Base-by-base conservation (phyloP, 306 rosid genomes). In the Trifolium dubium region DNA sequence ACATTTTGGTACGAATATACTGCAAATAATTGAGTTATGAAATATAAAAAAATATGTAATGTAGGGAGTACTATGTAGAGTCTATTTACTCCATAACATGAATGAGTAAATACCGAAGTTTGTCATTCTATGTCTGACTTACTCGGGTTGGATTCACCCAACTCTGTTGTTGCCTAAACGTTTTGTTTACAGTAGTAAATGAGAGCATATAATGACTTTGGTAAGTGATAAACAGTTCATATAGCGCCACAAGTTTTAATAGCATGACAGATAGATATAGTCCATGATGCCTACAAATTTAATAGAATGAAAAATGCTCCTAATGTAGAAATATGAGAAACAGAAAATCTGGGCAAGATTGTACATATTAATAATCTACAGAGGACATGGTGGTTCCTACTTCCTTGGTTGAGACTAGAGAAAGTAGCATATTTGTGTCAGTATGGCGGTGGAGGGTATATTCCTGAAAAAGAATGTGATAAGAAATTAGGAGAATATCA, bases 371-470 rank as follows among this genome's bases (percentile, higher is more conserved):
- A 64, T 17, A 17, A 65, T 56, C 17, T 54, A 64, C 62, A 79
- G 18, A 50, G 28, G 4, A 2, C 32, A 73, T 3, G 43, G 14
- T 0, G 44, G 67, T 8, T 23, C 39, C 23, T 23, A 23, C 23
- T 23, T 23, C 23, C 37, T 58, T 58, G 80, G 5, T 53, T 7
- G 67, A 10, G 61, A 29, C 4, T 53, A 4, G 67, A 10, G 61
- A 29, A 67, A 47, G 69, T 59, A 49, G 49, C 12, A 64, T 69
- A 69, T 76, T 40, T 39, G 14, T 62, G 59, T 92, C 84, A 88
- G 60, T 90, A 88, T 10, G 84, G 95, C 5, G 82, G 92, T 23
- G 92, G 94, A 73, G 95, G 95, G 82, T 87, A 90, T 2, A 47
- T 30, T 80, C 98, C 96, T 23, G 85, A 78, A 53, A 68, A 83